These are phyloP conservation scores for Neurospora intermedia DNA, from an alignment of 495 filamentous ascomycete genomes.

Conservation along the genomic window DNA sequence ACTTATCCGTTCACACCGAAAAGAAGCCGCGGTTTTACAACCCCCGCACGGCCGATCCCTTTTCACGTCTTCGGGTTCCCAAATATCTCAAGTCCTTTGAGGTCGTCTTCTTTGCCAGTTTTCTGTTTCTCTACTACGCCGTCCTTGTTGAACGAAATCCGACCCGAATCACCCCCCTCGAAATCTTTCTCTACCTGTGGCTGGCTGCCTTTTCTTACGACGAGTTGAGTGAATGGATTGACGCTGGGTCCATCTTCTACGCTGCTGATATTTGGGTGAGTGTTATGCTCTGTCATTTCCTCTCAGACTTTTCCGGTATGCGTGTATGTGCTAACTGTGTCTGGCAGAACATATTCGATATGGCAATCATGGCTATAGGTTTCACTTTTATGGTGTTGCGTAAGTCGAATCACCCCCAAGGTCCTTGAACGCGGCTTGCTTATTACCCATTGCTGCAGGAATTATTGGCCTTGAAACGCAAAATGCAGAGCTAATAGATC, in stretches of 20 bases:
- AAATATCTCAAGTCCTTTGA: constrained; percentile 87
- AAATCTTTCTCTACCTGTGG: constrained; percentile 51
- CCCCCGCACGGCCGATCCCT: constrained; percentile 63
- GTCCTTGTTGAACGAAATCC: constrained; percentile 56
- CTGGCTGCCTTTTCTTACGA: constrained; percentile 84
- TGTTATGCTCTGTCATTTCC: not conserved
- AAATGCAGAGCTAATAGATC: constrained; percentile 53
- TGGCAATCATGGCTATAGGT: constrained; percentile 78
- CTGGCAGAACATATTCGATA: constrained; percentile 59
- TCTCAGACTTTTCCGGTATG: not conserved
- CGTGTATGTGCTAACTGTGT: not conserved
- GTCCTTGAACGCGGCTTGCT: not conserved
- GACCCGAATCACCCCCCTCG: constrained; percentile 36
- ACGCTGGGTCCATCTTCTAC: constrained; percentile 79
- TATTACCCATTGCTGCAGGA: constrained; percentile 32
- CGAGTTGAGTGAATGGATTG: constrained; percentile 69
- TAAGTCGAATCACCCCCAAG: constrained; percentile 34
- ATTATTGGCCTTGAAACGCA: constrained; percentile 59
- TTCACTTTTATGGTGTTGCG: constrained; percentile 58
- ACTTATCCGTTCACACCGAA: constrained; percentile 57
- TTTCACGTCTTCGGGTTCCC: constrained; percentile 77
- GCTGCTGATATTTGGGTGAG: constrained; percentile 69
- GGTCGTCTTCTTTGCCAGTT: constrained; percentile 73
- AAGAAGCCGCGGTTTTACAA: constrained; percentile 82
- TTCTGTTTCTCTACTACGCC: constrained; percentile 73